A percentile compares a stretch with the other conserved stretches of the same genome.
phyloP scores from a whole-genome alignment of 1,284 basidiomycete genomes.

The Pascua guehoae region DNA sequence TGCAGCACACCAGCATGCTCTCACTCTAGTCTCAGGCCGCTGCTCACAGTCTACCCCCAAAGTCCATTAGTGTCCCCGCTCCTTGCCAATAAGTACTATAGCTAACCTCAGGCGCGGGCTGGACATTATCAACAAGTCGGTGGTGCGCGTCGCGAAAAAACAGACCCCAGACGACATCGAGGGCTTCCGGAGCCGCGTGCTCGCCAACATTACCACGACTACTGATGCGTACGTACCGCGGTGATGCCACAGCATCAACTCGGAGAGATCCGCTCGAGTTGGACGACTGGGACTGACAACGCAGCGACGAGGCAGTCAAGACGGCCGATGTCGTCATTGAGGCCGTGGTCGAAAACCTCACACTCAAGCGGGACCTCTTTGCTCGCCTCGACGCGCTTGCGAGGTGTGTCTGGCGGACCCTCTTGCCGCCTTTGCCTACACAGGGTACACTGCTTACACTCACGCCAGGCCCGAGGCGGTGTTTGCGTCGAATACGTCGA shows the following conservation, averaged over 20 bases:
- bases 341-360: constrained; percentile 58
- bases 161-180: constrained; percentile 50
- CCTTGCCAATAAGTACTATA: no score
- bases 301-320: constrained; percentile 50
- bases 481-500: constrained; percentile 58
- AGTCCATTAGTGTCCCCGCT: background rate
- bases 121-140: constrained; percentile 55
- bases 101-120: constrained; percentile 37
- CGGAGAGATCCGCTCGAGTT: background rate
- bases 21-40: no score
- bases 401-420: constrained; percentile 9
- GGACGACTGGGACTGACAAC: background rate
- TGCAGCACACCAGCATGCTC: no score
- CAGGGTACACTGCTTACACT: no score
- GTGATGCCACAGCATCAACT: constrained; percentile 4
- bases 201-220: constrained; percentile 52
- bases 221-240: constrained; percentile 49
- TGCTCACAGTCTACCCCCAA: no score
- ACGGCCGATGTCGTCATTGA: constrained; percentile 57
- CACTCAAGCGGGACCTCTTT: constrained; percentile 57
- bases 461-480: constrained; percentile 32
- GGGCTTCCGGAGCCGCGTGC: constrained; percentile 41
- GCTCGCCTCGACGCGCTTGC: constrained; percentile 54
- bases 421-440: no score
- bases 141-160: constrained; percentile 54